phyloP scores from a whole-genome alignment of 495 filamentous ascomycete genomes.

The Trichoderma erinaceum region DNA sequence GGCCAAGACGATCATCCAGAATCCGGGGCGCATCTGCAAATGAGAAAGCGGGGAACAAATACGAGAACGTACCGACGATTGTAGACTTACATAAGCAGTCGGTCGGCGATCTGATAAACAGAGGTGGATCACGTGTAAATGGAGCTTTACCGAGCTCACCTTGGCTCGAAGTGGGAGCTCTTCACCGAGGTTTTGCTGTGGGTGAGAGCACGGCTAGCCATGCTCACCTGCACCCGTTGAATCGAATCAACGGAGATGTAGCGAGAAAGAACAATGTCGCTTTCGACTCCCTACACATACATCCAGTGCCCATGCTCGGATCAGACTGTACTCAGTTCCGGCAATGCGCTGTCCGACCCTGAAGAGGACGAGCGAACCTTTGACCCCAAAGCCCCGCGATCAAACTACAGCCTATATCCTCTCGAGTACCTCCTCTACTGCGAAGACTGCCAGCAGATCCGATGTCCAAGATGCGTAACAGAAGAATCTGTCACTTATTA shows the following conservation, averaged over 20 bases:
- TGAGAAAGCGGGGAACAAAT: slow-evolving; percentile 11
- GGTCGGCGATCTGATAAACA: background rate
- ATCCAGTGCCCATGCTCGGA: slow-evolving; percentile 90
- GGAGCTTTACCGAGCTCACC: slow-evolving; percentile 2
- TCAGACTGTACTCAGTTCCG: slow-evolving; percentile 37
- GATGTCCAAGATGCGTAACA: slow-evolving; percentile 82
- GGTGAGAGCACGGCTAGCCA: background rate
- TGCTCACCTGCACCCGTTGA: background rate
- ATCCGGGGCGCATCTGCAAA: background rate
- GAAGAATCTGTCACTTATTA: slow-evolving; percentile 93
- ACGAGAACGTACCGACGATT: background rate
- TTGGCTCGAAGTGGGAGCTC: background rate
- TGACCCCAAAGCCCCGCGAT: slow-evolving; percentile 73
- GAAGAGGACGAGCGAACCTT: slow-evolving; percentile 73
- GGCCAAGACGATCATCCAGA: slow-evolving; percentile 4
- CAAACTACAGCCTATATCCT: slow-evolving; percentile 85
- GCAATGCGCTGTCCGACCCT: slow-evolving; percentile 31
- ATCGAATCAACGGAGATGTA: slow-evolving; percentile 9
- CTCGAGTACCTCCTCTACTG: slow-evolving; percentile 94
- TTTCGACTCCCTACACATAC: slow-evolving; percentile 79
- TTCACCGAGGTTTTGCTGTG: background rate
- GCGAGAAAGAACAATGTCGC: slow-evolving; percentile 48
- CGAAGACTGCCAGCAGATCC: slow-evolving; percentile 92
- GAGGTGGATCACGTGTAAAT: background rate
- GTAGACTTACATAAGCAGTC: background rate